Percentiles rank a stretch among this genome's conserved stretches.
Evolutionary conservation across 164 flowering plant genomes (phyloP).

Genomic region (Piper betle): DNA sequence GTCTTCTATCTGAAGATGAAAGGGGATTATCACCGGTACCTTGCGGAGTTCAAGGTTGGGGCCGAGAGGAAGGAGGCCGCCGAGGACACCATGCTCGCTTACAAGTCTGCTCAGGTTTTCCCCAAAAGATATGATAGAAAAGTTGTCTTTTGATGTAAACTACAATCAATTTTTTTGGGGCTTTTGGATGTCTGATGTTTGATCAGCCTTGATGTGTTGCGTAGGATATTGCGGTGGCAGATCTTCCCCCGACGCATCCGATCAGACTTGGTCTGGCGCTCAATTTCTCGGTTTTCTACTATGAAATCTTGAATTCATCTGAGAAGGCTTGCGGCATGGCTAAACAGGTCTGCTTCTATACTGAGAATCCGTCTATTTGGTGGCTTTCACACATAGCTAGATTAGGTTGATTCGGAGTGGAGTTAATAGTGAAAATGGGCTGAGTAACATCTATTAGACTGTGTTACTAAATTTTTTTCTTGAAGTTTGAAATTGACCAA

Average conservation of each 20-base stretch:
- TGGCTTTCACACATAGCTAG: neutral
- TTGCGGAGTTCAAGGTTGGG: slow-evolving; percentile 69
- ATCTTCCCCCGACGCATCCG: slow-evolving; percentile 72
- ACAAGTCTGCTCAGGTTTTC: slow-evolving; percentile 76
- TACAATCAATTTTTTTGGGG: neutral
- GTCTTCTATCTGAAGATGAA: slow-evolving; percentile 84
- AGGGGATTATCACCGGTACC: slow-evolving; percentile 70
- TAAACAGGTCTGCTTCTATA: slow-evolving; percentile 32
- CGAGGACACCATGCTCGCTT: slow-evolving; percentile 65
- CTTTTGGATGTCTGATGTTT: neutral
- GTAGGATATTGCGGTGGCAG: slow-evolving; percentile 58
- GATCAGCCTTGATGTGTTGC: neutral
- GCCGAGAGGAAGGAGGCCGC: slow-evolving; percentile 60
- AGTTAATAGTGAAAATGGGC: no score
- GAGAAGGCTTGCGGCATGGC: slow-evolving; percentile 80
- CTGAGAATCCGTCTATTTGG: neutral
- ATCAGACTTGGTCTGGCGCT: slow-evolving; percentile 72
- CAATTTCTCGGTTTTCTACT: slow-evolving; percentile 83
- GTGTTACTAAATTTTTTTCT: no score
- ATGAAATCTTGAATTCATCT: slow-evolving; percentile 66
- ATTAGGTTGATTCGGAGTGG: neutral
- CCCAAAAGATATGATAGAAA: neutral
- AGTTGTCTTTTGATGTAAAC: no score
- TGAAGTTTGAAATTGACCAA: no score
- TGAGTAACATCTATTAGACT: no score